A percentile compares a stretch with the other conserved stretches of the same genome.
phyloP scores from a whole-genome alignment of 129 eudicot genomes.

The Flaveria robusta region DNA sequence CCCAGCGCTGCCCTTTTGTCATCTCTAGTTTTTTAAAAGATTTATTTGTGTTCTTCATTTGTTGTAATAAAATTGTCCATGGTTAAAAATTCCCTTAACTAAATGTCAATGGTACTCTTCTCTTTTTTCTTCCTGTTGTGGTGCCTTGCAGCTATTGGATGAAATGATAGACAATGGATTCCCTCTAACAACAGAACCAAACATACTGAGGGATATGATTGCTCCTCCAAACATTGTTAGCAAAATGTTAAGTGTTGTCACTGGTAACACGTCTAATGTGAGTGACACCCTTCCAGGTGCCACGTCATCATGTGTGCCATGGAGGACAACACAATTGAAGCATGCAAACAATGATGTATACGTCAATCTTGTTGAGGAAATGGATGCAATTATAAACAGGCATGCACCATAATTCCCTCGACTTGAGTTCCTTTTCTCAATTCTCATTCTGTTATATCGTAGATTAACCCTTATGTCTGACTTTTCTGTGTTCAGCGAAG shows the following conservation, averaged over 20 bases:
- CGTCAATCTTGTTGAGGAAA: conserved; percentile 88
- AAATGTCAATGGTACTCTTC: conserved; percentile 1
- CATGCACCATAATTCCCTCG: conserved; percentile 21
- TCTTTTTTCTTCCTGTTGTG: conserved; percentile 16
- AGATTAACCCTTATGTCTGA: conserved; percentile 9
- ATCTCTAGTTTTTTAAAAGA: background rate
- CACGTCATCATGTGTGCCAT: conserved; percentile 87
- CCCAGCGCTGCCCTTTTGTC: background rate
- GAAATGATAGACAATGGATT: conserved; percentile 99
- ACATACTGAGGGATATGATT: conserved; percentile 90
- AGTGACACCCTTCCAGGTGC: conserved; percentile 94
- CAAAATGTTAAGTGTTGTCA: conserved; percentile 92
- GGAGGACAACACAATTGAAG: conserved; percentile 86
- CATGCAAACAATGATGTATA: conserved; percentile 83
- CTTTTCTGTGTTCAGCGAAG: conserved; percentile 59
- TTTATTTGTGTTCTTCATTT: conserved; percentile 8
- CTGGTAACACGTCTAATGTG: conserved; percentile 88
- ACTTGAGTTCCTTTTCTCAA: conserved; percentile 3
- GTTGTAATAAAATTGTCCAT: background rate
- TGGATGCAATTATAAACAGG: conserved; percentile 93
- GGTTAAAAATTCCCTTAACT: background rate
- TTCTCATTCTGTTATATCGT: conserved; percentile 5
- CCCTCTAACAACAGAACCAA: conserved; percentile 93
- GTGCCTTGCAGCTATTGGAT: conserved; percentile 73
- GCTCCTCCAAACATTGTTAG: conserved; percentile 95